Evolutionary conservation across 257 asterid species (phyloP), one percentile per base, ranked within the genome.

Genomic region (Nyctanthes arbortristis): DNA sequence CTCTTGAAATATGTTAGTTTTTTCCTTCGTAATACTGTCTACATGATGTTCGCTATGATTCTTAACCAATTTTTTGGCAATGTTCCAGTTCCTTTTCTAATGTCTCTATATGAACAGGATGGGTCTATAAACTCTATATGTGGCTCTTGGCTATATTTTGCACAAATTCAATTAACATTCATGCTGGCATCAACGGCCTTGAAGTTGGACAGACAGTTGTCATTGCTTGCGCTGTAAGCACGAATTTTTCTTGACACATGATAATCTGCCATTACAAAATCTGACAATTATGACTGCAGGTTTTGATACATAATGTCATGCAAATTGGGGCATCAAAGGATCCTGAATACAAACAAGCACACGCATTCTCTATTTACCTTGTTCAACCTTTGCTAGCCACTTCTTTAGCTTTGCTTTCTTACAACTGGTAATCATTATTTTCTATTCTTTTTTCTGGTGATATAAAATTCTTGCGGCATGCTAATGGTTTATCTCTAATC

Each of bases 151-250:
- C 97, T 58, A 83, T 93, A 61, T 93, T 93, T 76, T 93, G 98
- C 93, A 93, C 98, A 61, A 90, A 93, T 70, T 90, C 98, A 0
- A 90, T 93, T 56, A 93, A 93, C 79, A 93, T 93, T 70, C 97
- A 90, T 68, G 97, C 97, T 9, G 98, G 97, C 37, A 74, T 93
- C 72, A 93, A 93, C 77, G 98, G 98, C 79, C 98, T 93, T 75
- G 98, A 93, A 87, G 98, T 93, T 73, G 97, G 98, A 71, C 97
- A 93, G 77, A 93, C 98, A 35, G 87, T 88, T 43, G 88, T 93
- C 47, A 93, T 93, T 18, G 88, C 98, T 33, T 85, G 87, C 64
- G 97, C 97, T 55, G 98, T 93, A 90, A 87, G 98, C 20, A 35
- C 28, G 32, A 36, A 27, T 9, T 18, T 6, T 13, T 49, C 12